Conservation (phyloP, 805 yeast species). For the Geotrichum ghanense region DNA sequence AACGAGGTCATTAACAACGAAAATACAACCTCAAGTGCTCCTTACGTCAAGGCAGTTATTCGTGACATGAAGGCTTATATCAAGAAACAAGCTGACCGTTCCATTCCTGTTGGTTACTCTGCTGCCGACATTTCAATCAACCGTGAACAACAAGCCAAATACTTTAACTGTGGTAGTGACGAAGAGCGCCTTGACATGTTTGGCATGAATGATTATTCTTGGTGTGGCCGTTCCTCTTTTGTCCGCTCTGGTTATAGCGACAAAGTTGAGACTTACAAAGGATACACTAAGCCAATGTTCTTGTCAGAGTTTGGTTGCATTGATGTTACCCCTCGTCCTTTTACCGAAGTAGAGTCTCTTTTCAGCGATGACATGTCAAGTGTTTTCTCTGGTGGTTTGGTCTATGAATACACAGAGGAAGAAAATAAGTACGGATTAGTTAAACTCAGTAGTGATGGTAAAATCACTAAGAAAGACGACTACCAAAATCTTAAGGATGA, state of each 20-base stretch:
- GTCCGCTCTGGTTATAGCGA: slow-evolving; percentile 44
- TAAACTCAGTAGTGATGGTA: slow-evolving; percentile 34
- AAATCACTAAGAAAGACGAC: slow-evolving; percentile 48
- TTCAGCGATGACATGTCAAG: slow-evolving; percentile 67
- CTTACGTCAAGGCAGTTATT: slow-evolving; percentile 90
- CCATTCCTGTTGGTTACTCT: slow-evolving; percentile 87
- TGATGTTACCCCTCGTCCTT: slow-evolving; percentile 57
- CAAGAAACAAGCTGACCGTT: slow-evolving; percentile 47
- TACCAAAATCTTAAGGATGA: slow-evolving; percentile 45
- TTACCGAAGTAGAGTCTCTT: slow-evolving; percentile 67
- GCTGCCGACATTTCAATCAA: slow-evolving; percentile 81
- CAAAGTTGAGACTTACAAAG: slow-evolving; percentile 55
- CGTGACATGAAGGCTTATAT: slow-evolving; percentile 81
- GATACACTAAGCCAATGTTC: slow-evolving; percentile 72
- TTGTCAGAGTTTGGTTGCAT: slow-evolving; percentile 88
- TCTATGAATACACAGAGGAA: slow-evolving; percentile 83
- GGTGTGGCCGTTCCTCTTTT: slow-evolving; percentile 82
- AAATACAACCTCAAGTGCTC: slow-evolving; percentile 79
- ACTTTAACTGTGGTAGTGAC: slow-evolving; percentile 82
- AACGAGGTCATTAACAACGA: slow-evolving; percentile 88
- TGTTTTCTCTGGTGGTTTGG: slow-evolving; percentile 91
- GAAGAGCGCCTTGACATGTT: slow-evolving; percentile 79
- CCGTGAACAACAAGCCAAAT: slow-evolving; percentile 64
- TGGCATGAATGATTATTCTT: slow-evolving; percentile 89
- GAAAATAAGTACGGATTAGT: slow-evolving; percentile 76